A percentile compares a stretch with the other conserved stretches of the same genome.
phyloP scores from a whole-genome alignment of 331 rosid genomes.

The Spiraea crenata region DNA sequence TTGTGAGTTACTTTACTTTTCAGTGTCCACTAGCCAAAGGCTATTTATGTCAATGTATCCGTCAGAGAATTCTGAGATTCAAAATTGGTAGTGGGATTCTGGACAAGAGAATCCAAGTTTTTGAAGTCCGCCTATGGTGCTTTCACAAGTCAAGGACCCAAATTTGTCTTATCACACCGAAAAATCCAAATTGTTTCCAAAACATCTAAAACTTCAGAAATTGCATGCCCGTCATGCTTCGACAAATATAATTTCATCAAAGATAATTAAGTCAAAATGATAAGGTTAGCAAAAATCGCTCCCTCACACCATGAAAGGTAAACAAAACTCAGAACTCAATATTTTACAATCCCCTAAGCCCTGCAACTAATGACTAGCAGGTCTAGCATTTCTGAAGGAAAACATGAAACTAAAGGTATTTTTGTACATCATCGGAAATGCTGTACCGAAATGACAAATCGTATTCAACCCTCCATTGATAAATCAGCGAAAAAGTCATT shows the following conservation, averaged over 20 bases:
- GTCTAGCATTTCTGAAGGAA: background rate
- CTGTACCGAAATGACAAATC: background rate
- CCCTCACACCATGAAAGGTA: background rate
- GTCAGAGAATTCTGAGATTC: background rate
- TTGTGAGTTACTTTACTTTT: background rate
- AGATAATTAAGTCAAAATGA: background rate
- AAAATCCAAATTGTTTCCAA: no score
- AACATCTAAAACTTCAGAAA: no score
- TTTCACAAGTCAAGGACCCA: background rate
- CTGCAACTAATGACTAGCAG: background rate
- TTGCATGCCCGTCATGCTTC: background rate
- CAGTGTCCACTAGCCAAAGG: constrained; percentile 12
- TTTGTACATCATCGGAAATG: background rate
- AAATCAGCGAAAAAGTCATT: constrained; percentile 59
- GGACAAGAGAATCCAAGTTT: background rate
- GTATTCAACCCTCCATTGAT: constrained; percentile 25
- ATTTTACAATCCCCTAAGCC: background rate
- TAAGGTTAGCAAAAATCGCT: background rate
- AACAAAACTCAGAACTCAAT: background rate
- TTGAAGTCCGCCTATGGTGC: no score
- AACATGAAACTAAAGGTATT: background rate
- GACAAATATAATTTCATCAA: background rate
- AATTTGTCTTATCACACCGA: no score
- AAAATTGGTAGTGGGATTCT: constrained; percentile 4
- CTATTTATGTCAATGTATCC: background rate